Evolutionary conservation across 2,329 filamentous ascomycete genomes (phyloP).

Genomic region (Stagonosporopsis chrysanthemi): DNA sequence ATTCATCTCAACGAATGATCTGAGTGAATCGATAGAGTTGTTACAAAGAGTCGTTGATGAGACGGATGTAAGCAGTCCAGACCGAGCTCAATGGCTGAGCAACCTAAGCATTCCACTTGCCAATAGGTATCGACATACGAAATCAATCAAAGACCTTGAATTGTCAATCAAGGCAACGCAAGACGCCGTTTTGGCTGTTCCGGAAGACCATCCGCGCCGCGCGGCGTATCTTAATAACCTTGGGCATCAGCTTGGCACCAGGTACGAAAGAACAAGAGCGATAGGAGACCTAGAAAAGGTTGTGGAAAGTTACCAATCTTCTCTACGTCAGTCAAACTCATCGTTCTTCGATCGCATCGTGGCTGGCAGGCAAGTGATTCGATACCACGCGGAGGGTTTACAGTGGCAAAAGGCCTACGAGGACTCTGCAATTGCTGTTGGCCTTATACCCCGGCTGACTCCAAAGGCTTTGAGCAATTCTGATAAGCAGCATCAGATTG

Average conservation of each 20-base stretch:
- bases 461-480: not conserved
- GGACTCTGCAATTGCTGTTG: not conserved
- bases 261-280: not conserved
- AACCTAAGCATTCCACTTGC: too few species aligned
- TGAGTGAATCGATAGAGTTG: too few species aligned
- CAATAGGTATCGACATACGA: too few species aligned
- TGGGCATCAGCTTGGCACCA: not conserved
- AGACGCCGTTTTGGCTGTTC: too few species aligned
- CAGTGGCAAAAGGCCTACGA: not conserved
- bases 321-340: not conserved
- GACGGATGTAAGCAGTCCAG: too few species aligned
- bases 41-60: too few species aligned
- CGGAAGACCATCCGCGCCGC: too few species aligned
- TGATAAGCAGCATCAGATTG: not conserved
- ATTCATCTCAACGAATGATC: too few species aligned
- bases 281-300: not conserved
- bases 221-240: too few species aligned
- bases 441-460: not conserved
- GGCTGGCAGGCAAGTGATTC: not conserved
- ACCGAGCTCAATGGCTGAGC: too few species aligned
- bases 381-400: not conserved
- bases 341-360: not conserved
- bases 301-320: not conserved
- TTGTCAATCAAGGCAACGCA: too few species aligned
- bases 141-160: too few species aligned